phyloP scores from a whole-genome alignment of 208 protist genomes.

The Herpetomonas samuelpessoai region DNA sequence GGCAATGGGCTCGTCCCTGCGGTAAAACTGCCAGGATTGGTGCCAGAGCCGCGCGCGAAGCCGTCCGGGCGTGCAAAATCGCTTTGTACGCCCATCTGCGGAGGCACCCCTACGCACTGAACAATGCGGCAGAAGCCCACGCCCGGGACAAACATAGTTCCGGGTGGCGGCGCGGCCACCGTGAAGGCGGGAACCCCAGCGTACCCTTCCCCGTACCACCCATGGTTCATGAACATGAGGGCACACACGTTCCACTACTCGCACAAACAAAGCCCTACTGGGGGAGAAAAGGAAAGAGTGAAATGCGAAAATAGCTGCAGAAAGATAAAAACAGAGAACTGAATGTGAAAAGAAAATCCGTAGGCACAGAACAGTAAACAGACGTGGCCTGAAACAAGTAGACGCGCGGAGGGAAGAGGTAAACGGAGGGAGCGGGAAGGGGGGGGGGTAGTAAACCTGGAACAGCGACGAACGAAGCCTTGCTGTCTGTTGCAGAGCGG shows the following conservation, averaged over 20 bases:
- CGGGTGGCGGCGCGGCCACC: background rate
- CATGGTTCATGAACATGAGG: background rate
- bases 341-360: conserved; percentile 6
- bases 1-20: too few relatives aligned
- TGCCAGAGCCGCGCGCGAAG: too few relatives aligned
- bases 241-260: too few relatives aligned
- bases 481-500: conserved; percentile 7
- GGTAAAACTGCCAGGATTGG: too few relatives aligned
- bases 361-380: conserved; percentile 1
- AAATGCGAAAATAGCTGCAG: conserved; percentile 8
- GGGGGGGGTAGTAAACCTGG: background rate
- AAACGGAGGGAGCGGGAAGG: background rate
- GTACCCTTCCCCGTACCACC: background rate
- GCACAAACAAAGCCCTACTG: conserved; percentile 8
- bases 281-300: conserved; percentile 5
- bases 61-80: too few relatives aligned
- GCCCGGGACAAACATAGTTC: background rate
- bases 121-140: background rate
- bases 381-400: conserved; percentile 5
- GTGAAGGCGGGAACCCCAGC: background rate
- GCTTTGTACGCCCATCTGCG: too few relatives aligned
- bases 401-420: background rate
- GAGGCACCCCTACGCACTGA: too few relatives aligned
- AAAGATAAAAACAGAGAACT: conserved; percentile 9
- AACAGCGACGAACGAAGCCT: conserved; percentile 6